phyloP scores from a whole-genome alignment of 2,329 filamentous ascomycete genomes.

The Penicillium sp. region DNA sequence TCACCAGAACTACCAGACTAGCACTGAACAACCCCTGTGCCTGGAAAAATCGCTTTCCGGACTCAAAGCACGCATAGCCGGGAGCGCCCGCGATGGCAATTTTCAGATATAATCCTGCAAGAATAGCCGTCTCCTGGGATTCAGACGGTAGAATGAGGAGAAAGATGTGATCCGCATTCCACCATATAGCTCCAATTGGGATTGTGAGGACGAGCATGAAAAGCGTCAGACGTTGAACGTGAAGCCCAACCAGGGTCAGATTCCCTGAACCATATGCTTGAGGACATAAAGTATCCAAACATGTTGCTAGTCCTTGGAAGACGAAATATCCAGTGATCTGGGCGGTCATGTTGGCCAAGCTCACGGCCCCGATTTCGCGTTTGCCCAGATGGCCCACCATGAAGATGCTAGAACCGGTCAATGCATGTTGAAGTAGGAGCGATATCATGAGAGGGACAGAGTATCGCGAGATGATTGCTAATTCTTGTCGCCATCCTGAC shows the following conservation, averaged over 20 bases:
- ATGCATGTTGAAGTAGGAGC: constrained; percentile 72
- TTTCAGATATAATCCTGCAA: constrained; percentile 69
- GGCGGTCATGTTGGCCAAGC: constrained; percentile 68
- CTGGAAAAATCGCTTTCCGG: constrained; percentile 76
- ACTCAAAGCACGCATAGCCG: constrained; percentile 70
- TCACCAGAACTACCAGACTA: constrained; percentile 72
- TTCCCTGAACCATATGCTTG: constrained; percentile 87
- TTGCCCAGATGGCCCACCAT: constrained; percentile 70
- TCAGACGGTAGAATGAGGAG: constrained; percentile 63
- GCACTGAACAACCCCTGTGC: constrained; percentile 77
- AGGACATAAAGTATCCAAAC: constrained; percentile 81
- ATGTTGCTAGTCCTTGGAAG: constrained; percentile 78
- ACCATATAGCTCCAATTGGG: constrained; percentile 68
- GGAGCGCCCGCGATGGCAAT: constrained; percentile 67
- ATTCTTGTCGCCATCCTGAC: constrained; percentile 49
- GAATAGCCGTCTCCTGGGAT: constrained; percentile 56
- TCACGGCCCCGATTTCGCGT: constrained; percentile 62
- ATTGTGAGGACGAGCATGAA: constrained; percentile 69
- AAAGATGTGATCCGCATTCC: constrained; percentile 63
- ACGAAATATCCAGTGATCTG: constrained; percentile 72
- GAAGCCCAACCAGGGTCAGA: constrained; percentile 77
- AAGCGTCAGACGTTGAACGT: constrained; percentile 72
- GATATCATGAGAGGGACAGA: constrained; percentile 66
- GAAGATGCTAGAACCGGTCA: constrained; percentile 73
- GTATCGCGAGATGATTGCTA: constrained; percentile 70